Percentiles rank a stretch among this genome's conserved stretches.
Conservation (phyloP, 2,329 filamentous ascomycete genomes). For the Epichloe coenophiala region DNA sequence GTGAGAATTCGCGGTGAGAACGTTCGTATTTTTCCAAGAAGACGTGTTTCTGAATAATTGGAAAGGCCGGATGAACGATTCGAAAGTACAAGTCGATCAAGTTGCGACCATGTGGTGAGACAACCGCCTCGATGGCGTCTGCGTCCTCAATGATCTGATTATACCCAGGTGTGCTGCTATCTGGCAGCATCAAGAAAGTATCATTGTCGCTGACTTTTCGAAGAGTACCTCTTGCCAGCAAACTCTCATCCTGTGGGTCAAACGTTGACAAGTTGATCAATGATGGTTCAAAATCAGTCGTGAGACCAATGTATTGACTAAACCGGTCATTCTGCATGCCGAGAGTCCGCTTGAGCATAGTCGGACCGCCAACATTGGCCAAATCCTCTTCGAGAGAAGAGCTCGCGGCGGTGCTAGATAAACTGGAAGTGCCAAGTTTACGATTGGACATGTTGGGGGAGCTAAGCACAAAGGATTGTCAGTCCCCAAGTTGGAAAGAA, state of each 20-base stretch:
- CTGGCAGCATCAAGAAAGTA: conserved; percentile 69
- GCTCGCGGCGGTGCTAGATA: conserved; percentile 47
- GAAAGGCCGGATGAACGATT: conserved; percentile 67
- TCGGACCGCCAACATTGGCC: conserved; percentile 55
- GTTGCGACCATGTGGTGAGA: conserved; percentile 62
- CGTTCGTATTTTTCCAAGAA: conserved; percentile 68
- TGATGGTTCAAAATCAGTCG: conserved; percentile 73
- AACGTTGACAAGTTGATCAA: conserved; percentile 70
- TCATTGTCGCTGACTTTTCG: conserved; percentile 65
- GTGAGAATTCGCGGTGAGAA: conserved; percentile 60
- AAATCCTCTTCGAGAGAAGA: conserved; percentile 58
- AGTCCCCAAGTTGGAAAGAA: neutral
- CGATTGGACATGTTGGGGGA: conserved; percentile 40
- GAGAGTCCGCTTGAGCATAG: conserved; percentile 53
- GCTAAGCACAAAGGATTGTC: conserved; percentile 23
- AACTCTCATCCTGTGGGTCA: conserved; percentile 69
- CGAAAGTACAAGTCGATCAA: conserved; percentile 73
- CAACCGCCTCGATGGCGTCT: conserved; percentile 61
- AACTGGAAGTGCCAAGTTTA: conserved; percentile 40
- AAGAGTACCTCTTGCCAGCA: conserved; percentile 53
- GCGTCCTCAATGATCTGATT: conserved; percentile 56
- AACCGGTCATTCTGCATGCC: conserved; percentile 67
- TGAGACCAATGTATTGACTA: conserved; percentile 72
- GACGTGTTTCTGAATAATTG: conserved; percentile 68
- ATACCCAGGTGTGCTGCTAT: conserved; percentile 57